Conservation (phyloP, 2,329 filamentous ascomycete genomes). For the Hypoxylon sp. region DNA sequence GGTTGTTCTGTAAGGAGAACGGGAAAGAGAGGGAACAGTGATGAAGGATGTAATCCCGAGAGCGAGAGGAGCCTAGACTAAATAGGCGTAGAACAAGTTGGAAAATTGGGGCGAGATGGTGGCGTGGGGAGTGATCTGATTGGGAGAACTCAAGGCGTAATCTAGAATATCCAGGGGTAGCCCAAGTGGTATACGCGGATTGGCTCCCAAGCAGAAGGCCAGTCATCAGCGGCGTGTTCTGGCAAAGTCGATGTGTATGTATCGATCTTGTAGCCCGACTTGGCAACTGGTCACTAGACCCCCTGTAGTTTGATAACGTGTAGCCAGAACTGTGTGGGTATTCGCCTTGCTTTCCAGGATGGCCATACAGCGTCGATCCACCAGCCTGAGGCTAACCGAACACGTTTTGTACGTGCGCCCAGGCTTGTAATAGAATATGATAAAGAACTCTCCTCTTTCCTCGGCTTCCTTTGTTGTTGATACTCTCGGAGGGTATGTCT, state of each 20-base stretch:
- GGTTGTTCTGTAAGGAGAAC: constrained; percentile 47
- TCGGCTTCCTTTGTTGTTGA: constrained; percentile 18
- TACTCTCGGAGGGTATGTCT: not conserved
- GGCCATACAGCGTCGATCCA: constrained; percentile 33
- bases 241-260: constrained; percentile 14
- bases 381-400: constrained; percentile 20
- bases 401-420: constrained; percentile 13
- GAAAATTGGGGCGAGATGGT: constrained; percentile 35
- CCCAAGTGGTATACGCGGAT: constrained; percentile 27
- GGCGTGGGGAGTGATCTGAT: constrained; percentile 40
- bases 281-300: constrained; percentile 36
- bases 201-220: constrained; percentile 29
- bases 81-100: constrained; percentile 44
- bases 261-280: constrained; percentile 23
- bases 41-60: constrained; percentile 32
- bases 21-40: constrained; percentile 29
- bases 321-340: constrained; percentile 38
- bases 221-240: constrained; percentile 21
- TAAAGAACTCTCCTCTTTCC: constrained; percentile 10
- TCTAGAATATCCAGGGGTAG: constrained; percentile 38
- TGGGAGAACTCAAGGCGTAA: constrained; percentile 40
- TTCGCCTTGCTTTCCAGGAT: constrained; percentile 41
- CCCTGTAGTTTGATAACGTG: constrained; percentile 33
- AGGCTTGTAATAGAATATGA: constrained; percentile 15
- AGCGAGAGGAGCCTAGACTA: constrained; percentile 42